phyloP scores from a whole-genome alignment of 1,284 basidiomycete genomes.

The Trichosporon faecale region DNA sequence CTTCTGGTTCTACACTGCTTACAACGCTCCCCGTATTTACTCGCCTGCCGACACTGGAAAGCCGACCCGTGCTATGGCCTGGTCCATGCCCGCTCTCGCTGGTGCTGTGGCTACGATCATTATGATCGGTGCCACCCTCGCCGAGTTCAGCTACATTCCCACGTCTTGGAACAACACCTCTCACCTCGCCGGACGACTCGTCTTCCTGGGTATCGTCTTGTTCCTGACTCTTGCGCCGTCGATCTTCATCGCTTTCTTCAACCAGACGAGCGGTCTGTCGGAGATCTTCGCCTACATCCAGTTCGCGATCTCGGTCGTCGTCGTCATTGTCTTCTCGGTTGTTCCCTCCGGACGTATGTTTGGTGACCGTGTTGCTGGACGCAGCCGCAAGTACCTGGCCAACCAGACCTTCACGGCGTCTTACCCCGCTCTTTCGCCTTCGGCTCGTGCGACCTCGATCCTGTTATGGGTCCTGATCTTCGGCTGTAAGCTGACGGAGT shows the following conservation, averaged over 20 bases:
- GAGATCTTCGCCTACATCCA: slow-evolving; percentile 88
- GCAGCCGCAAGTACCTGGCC: slow-evolving; percentile 88
- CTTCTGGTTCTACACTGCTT: slow-evolving; percentile 92
- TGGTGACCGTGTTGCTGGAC: slow-evolving; percentile 88
- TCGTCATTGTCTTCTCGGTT: slow-evolving; percentile 75
- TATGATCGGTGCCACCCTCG: slow-evolving; percentile 87
- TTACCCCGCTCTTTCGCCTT: slow-evolving; percentile 68
- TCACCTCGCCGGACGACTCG: slow-evolving; percentile 77
- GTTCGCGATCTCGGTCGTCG: slow-evolving; percentile 79
- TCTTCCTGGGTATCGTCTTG: slow-evolving; percentile 80
- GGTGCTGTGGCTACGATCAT: slow-evolving; percentile 85
- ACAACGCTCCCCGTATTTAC: slow-evolving; percentile 86
- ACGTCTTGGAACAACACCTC: slow-evolving; percentile 97
- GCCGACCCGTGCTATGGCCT: slow-evolving; percentile 60
- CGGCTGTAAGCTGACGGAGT: slow-evolving; percentile 88
- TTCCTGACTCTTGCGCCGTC: slow-evolving; percentile 83
- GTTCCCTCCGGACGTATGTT: slow-evolving; percentile 87
- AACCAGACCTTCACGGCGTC: slow-evolving; percentile 94
- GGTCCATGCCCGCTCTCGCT: slow-evolving; percentile 84
- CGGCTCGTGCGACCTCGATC: slow-evolving; percentile 67
- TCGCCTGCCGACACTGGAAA: slow-evolving; percentile 56
- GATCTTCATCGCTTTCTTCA: slow-evolving; percentile 79
- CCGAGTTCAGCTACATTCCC: slow-evolving; percentile 92
- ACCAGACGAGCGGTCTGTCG: slow-evolving; percentile 63
- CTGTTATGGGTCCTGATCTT: slow-evolving; percentile 85